A percentile compares a stretch with the other conserved stretches of the same genome.
phyloP scores from a whole-genome alignment of 2,329 filamentous ascomycete species.

The Pseudocercospora eumusae region DNA sequence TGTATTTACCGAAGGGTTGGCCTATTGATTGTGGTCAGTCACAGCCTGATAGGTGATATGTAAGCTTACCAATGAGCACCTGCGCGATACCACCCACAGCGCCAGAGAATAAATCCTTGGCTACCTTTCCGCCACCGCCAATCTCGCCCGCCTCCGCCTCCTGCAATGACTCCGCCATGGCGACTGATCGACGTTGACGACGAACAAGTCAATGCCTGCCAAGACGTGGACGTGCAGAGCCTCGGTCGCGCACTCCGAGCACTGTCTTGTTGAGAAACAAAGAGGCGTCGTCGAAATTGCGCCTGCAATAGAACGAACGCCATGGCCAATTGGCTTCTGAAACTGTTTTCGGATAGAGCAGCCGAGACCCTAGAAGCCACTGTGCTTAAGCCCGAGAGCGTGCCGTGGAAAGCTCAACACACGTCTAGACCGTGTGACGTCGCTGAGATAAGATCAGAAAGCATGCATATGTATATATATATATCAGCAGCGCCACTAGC shows the following conservation, averaged over 20 bases:
- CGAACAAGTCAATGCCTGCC: not conserved
- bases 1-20: conserved; percentile 63
- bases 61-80: conserved; percentile 86
- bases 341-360: not conserved
- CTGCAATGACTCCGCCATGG: conserved; percentile 42
- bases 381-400: not conserved
- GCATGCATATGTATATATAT: too few species aligned
- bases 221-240: not conserved
- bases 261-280: too few species aligned
- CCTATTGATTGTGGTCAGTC: conserved; percentile 44
- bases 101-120: conserved; percentile 89
- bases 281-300: conserved; percentile 4
- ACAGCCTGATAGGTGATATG: too few species aligned
- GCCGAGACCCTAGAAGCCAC: not conserved
- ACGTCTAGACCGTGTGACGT: not conserved
- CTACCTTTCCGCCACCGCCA: conserved; percentile 52
- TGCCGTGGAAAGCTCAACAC: not conserved
- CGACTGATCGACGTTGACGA: not conserved
- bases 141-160: conserved; percentile 41
- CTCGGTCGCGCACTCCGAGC: not conserved
- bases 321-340: conserved; percentile 4
- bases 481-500: not conserved
- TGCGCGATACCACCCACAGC: conserved; percentile 91
- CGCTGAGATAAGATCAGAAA: not conserved
- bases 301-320: not conserved